Evolutionary conservation across 163 green algal species (phyloP).

Genomic region (Coccomyxa subellipsoidea): DNA sequence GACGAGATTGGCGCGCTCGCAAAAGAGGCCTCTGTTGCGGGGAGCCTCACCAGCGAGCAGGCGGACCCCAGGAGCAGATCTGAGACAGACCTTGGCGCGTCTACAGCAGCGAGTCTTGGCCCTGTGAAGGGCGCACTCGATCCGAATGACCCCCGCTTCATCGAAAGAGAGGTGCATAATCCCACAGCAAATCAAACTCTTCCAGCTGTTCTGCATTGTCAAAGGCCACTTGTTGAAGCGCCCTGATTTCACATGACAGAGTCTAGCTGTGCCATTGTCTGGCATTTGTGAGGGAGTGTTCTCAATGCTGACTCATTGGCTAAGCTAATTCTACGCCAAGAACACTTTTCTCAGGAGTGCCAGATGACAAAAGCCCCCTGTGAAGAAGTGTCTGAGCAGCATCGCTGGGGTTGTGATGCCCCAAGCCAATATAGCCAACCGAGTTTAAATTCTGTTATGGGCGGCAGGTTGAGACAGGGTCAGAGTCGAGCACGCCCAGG

Average conservation of each 20-base stretch:
- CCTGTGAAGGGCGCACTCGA: not conserved
- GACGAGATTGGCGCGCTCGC: not conserved
- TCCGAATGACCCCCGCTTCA: not conserved
- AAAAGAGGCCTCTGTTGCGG: not conserved
- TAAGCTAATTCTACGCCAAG: no score
- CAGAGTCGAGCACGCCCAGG: slow-evolving; percentile 1
- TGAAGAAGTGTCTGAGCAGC: not conserved
- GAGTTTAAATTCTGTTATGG: not conserved
- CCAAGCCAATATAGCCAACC: not conserved
- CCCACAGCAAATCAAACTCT: not conserved
- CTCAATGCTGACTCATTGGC: no score
- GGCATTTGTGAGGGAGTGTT: not conserved
- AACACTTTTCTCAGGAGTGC: not conserved
- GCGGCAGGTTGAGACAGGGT: slow-evolving; percentile 5
- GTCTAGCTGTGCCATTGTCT: no score
- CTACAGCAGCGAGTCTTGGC: not conserved
- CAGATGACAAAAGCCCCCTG: not conserved
- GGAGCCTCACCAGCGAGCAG: not conserved
- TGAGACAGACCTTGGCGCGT: not conserved
- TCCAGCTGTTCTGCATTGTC: no score
- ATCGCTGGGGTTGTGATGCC: not conserved
- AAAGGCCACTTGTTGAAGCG: no score
- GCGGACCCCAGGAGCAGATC: not conserved
- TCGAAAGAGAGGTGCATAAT: not conserved
- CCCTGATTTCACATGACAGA: no score